Evolutionary conservation across 2,329 filamentous ascomycete species (phyloP).

Genomic region (Cercospora brassicicola): DNA sequence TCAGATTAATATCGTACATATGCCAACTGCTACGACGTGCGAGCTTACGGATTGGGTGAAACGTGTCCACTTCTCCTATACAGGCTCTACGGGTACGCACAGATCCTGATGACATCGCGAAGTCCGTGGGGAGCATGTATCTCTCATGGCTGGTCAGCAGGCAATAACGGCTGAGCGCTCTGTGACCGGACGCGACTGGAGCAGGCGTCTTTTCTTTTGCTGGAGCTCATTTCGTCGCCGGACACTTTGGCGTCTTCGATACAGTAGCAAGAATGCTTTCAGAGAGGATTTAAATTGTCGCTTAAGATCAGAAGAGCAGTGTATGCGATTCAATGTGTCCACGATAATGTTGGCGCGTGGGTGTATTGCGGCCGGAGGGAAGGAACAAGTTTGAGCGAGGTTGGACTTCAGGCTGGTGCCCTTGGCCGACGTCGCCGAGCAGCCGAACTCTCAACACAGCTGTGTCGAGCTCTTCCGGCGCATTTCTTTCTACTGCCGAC

Average conservation of each 20-base stretch:
- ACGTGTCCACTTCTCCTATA: background rate
- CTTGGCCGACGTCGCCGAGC: slow-evolving; percentile 8
- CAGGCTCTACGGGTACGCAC: background rate
- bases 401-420: background rate
- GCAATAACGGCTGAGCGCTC: background rate
- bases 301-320: background rate
- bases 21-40: background rate
- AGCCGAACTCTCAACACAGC: slow-evolving; percentile 1
- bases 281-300: background rate
- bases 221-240: background rate
- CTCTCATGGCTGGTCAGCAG: background rate
- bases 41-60: background rate
- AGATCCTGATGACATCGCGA: background rate
- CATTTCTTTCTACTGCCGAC: background rate
- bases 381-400: background rate
- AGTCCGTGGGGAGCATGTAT: background rate
- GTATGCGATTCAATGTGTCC: background rate
- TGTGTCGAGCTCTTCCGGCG: slow-evolving; percentile 6
- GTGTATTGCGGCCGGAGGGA: slow-evolving; percentile 1
- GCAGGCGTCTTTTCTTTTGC: background rate
- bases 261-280: background rate
- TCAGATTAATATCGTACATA: too few species aligned
- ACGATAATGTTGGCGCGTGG: background rate
- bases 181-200: background rate
- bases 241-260: background rate